A percentile compares a stretch with the other conserved stretches of the same genome.
Conservation (phyloP, 129 eudicot genomes). For the Chrysanthemum makinoi region DNA sequence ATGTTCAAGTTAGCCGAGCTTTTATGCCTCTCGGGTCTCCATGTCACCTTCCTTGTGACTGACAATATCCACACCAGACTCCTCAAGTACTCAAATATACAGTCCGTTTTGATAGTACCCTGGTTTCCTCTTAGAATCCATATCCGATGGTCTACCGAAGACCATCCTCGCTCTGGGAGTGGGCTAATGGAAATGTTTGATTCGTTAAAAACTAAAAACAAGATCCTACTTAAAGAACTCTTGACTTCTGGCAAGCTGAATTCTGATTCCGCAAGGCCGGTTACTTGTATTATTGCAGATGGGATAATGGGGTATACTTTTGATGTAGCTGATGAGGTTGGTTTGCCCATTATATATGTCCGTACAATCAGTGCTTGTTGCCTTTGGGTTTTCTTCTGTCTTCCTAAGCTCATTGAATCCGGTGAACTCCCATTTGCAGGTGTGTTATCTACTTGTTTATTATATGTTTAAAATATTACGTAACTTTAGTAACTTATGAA, state of each 20-base stretch:
- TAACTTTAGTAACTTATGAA: too few species aligned
- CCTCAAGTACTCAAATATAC: conserved; percentile 42
- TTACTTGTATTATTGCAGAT: conserved; percentile 51
- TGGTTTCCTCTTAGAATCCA: conserved; percentile 36
- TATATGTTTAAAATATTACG: too few species aligned
- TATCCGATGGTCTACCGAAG: conserved; percentile 52
- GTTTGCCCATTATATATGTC: conserved; percentile 51
- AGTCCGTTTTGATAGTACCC: conserved; percentile 41
- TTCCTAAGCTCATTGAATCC: conserved; percentile 49
- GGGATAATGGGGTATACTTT: conserved; percentile 46
- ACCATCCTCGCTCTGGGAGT: conserved; percentile 44
- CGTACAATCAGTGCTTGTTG: conserved; percentile 62
- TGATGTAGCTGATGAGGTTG: conserved; percentile 46
- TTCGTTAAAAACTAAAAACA: conserved; percentile 30
- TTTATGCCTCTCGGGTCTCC: conserved; percentile 49
- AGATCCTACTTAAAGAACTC: conserved; percentile 39
- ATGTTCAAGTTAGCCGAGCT: conserved; percentile 70
- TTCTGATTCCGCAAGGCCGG: conserved; percentile 23
- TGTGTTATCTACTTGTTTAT: conserved; percentile 10
- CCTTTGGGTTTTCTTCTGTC: conserved; percentile 54
- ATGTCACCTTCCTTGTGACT: conserved; percentile 64
- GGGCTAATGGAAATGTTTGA: conserved; percentile 35
- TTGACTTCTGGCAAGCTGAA: conserved; percentile 29
- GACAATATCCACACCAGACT: conserved; percentile 47
- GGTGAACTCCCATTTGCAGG: conserved; percentile 65